Base-by-base conservation (phyloP, 257 asterid genomes). In the Lithospermum erythrorhizon region DNA sequence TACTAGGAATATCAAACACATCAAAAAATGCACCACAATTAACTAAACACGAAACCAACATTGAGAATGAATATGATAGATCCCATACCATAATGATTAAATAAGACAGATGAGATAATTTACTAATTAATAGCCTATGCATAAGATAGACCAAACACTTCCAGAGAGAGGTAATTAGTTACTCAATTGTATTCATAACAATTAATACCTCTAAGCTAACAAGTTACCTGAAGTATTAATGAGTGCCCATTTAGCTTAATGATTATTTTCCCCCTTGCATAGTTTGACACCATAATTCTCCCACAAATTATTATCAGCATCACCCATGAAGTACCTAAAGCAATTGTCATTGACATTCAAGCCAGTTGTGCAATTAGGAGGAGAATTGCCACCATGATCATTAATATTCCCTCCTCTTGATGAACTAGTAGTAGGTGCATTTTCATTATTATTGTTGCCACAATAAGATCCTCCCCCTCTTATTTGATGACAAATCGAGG, bases 251-350 rank as follows among this genome's bases (percentile, higher is more conserved):
- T 35, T 41, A 41, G 49, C 49, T 41, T 41, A 41, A 41, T 13
- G 49, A 41, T 14, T 41, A 52, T 71, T 62, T 27, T 60, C 67
- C 45, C 55, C 72, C 51, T 69, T 62, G 76, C 64, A 69, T 59
- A 68, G 61, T 66, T 67, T 81, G 64, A 74, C 62, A 53, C 81
- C 80, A 79, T 80, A 65, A 78, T 83, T 73, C 80, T 85, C 58
- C 95, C 90, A 76, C 63, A 81, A 61, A 48, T 70, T 78, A 5
- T 72, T 69, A 25, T 65, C 72, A 69, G 87, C 94, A 23, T 20
- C 23, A 24, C 94, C 93, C 85, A 91, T 79, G 51, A 79, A 75
- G 84, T 73, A 84, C 85, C 94, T 86, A 57, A 81, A 82, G 67
- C 89, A 79, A 49, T 72, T 75, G 55, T 84, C 93, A 68, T 65